Conservation (phyloP, 139 green algal genomes). For the Pseudopediastrum boryanum region DNA sequence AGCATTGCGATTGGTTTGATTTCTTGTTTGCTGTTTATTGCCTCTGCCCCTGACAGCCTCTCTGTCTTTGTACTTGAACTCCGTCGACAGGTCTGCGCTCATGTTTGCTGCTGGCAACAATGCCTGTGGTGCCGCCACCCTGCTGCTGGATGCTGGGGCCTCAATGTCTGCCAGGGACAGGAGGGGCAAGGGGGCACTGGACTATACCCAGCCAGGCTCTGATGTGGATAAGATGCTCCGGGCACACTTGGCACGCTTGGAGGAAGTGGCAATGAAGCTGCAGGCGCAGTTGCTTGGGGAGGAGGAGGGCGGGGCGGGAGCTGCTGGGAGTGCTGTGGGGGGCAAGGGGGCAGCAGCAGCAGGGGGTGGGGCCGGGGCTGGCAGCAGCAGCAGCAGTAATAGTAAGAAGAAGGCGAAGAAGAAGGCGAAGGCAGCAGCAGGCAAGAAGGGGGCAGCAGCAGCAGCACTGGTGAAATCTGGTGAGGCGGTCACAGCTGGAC, state of each 20-base stretch:
- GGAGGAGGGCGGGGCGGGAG: conserved; percentile 23
- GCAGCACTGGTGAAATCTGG: too few relatives aligned
- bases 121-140: neutral
- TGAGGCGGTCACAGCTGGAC: too few relatives aligned
- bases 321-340: neutral
- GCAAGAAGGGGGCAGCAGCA: too few relatives aligned
- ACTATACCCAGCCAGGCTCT: conserved; percentile 63
- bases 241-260: conserved; percentile 45
- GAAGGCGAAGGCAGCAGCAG: too few relatives aligned
- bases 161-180: conserved; percentile 24
- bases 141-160: conserved; percentile 45
- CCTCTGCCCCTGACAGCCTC: too few relatives aligned
- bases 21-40: too few relatives aligned
- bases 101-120: conserved; percentile 83
- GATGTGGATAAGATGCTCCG: conserved; percentile 45
- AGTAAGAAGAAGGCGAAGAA: too few relatives aligned
- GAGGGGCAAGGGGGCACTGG: conserved; percentile 55
- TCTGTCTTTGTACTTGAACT: too few relatives aligned
- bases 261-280: conserved; percentile 36
- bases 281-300: conserved; percentile 65
- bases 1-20: too few relatives aligned
- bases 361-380: too few relatives aligned
- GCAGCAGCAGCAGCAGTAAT: too few relatives aligned
- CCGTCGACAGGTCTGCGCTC: conserved; percentile 57
- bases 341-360: neutral